Percentiles rank a stretch among this genome's conserved stretches.
Evolutionary conservation across 305 asterid genomes (phyloP).

Genomic region (Solanum hybrid): DNA sequence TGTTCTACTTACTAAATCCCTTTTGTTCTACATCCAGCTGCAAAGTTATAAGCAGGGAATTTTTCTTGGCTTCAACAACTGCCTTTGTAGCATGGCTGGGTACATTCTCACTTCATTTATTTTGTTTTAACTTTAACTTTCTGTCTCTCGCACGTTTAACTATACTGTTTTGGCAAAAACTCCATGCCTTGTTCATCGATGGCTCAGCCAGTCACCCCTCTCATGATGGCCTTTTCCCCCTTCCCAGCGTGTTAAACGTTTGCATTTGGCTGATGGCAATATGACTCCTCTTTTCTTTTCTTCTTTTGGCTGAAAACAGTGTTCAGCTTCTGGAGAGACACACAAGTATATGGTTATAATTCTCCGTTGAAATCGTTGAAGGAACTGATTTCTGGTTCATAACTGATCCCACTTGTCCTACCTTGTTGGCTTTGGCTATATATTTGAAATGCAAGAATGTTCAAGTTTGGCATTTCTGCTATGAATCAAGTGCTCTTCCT

Average conservation of each 20-base stretch:
- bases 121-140: neutral
- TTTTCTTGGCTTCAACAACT: slow-evolving; percentile 64
- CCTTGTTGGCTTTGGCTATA: neutral
- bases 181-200: neutral
- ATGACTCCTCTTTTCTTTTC: neutral
- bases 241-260: neutral
- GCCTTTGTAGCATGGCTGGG: slow-evolving; percentile 72
- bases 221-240: neutral
- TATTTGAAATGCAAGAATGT: neutral
- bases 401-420: slow-evolving; percentile 1
- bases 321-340: slow-evolving; percentile 72
- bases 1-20: neutral
- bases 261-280: neutral
- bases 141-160: neutral
- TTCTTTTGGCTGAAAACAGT: slow-evolving; percentile 23
- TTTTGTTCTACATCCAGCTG: slow-evolving; percentile 35
- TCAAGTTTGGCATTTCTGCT: neutral
- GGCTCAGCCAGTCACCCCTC: neutral
- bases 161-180: neutral
- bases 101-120: slow-evolving; percentile 16
- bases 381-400: slow-evolving; percentile 62
- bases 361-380: slow-evolving; percentile 68
- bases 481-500: neutral
- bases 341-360: slow-evolving; percentile 46
- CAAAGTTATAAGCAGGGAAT: slow-evolving; percentile 55